phyloP scores from a whole-genome alignment of 768 basidiomycete species.

The Tulasnella sp. region DNA sequence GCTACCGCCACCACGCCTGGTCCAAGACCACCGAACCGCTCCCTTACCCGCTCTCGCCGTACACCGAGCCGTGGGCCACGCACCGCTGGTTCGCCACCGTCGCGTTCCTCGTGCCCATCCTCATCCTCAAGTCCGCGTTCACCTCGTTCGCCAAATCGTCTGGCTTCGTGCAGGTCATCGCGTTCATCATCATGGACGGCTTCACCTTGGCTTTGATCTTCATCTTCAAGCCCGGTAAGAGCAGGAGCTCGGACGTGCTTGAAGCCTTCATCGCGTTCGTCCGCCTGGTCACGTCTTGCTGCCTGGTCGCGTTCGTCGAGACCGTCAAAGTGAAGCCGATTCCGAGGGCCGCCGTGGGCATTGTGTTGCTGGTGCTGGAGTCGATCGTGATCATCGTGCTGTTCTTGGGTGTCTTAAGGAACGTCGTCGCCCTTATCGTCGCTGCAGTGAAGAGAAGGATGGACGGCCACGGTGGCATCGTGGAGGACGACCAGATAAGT shows the following conservation, averaged over 20 bases:
- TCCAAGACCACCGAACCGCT: not conserved
- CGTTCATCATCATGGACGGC: slow-evolving; percentile 19
- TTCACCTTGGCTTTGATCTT: not conserved
- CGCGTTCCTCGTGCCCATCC: not conserved
- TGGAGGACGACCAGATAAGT: not conserved
- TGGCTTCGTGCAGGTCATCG: slow-evolving; percentile 21
- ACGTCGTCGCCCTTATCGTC: not conserved
- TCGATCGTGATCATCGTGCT: slow-evolving; percentile 1
- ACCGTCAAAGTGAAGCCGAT: slow-evolving; percentile 19
- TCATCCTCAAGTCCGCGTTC: slow-evolving; percentile 15
- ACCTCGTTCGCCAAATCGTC: slow-evolving; percentile 12
- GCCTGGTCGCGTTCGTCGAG: slow-evolving; percentile 13
- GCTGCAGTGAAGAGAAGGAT: not conserved
- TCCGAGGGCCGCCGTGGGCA: not conserved
- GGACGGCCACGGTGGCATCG: not conserved
- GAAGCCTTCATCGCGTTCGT: slow-evolving; percentile 13
- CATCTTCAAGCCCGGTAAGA: not conserved
- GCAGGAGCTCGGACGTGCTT: not conserved
- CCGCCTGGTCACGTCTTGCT: not conserved
- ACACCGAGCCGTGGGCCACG: slow-evolving; percentile 4
- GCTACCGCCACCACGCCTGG: not conserved
- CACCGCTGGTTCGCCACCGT: slow-evolving; percentile 8
- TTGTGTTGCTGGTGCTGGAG: not conserved
- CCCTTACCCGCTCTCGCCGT: not conserved
- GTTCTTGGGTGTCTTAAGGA: not conserved